Conservation (phyloP, 2,329 filamentous ascomycete genomes). For the Zymoseptoria brevis region DNA sequence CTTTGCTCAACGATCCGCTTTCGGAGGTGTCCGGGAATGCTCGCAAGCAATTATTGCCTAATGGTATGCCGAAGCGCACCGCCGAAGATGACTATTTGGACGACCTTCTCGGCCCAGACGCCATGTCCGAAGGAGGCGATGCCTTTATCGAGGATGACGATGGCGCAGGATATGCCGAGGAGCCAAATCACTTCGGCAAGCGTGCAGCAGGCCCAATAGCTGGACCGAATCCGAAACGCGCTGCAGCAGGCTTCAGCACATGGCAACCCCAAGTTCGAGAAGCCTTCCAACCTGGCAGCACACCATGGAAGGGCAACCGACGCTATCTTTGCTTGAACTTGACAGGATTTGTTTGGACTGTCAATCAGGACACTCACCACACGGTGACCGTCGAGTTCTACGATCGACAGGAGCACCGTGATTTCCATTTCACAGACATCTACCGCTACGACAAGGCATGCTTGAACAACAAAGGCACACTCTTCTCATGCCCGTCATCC, state of each 20-base stretch:
- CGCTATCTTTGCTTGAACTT: conserved; percentile 91
- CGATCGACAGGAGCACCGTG: conserved; percentile 81
- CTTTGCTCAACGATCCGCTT: conserved; percentile 75
- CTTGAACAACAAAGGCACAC: conserved; percentile 69
- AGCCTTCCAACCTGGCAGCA: conserved; percentile 87
- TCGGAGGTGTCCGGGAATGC: conserved; percentile 61
- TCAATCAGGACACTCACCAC: conserved; percentile 80
- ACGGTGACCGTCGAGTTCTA: conserved; percentile 98
- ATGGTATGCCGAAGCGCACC: conserved; percentile 41
- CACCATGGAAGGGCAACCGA: conserved; percentile 89
- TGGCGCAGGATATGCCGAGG: conserved; percentile 75
- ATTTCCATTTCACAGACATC: conserved; percentile 96
- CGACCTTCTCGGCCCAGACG: conserved; percentile 63
- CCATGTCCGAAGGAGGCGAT: conserved; percentile 54
- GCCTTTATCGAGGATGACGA: conserved; percentile 95
- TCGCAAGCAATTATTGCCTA: conserved; percentile 42
- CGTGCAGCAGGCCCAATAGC: conserved; percentile 37
- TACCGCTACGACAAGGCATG: conserved; percentile 96
- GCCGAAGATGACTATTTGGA: conserved; percentile 66
- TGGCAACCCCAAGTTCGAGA: conserved; percentile 66
- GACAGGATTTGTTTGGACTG: conserved; percentile 92
- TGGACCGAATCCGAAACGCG: conserved; percentile 44
- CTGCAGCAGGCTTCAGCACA: conserved; percentile 35
- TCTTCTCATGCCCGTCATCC: conserved; percentile 71
- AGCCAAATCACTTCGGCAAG: conserved; percentile 56